Percentiles rank a stretch among this genome's conserved stretches.
These are phyloP conservation scores for Didymella segeticola DNA, from an alignment of 2,329 filamentous ascomycete species.

Conservation along the genomic window DNA sequence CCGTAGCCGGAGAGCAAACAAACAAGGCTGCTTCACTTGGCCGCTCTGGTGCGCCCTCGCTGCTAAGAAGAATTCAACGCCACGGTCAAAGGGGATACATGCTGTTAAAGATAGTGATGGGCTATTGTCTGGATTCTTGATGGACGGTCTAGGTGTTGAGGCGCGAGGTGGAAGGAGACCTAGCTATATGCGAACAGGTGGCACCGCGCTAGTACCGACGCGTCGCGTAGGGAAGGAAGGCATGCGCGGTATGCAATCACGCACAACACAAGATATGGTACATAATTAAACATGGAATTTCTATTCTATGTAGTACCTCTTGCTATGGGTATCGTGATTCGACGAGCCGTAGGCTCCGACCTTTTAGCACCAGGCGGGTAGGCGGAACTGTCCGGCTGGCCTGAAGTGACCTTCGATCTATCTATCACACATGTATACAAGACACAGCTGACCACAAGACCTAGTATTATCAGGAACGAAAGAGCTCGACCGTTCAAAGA, in stretches of 20 bases:
- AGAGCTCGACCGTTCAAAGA: not conserved
- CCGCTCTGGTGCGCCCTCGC: not conserved
- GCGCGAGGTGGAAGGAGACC: not conserved
- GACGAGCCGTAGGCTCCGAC: not conserved
- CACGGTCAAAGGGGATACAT: not conserved
- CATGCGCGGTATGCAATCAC: not conserved
- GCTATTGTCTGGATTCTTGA: not conserved
- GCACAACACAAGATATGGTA: not conserved
- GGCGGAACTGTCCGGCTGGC: too few species aligned
- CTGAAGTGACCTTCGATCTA: not conserved
- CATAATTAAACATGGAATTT: too few species aligned
- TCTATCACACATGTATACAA: not conserved
- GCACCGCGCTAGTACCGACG: slow-evolving; percentile 9
- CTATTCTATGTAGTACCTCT: not conserved
- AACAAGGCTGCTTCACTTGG: slow-evolving; percentile 3
- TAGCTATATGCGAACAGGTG: slow-evolving; percentile 7
- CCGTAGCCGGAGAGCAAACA: not conserved
- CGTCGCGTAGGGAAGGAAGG: not conserved
- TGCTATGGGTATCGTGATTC: not conserved
- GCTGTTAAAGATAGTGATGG: not conserved
- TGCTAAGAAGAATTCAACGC: not conserved
- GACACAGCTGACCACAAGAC: not conserved
- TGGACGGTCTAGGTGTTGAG: not conserved
- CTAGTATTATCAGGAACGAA: not conserved
- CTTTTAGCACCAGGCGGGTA: too few species aligned